Evolutionary conservation across 805 yeast genomes (phyloP), one percentile per base, ranked within the genome.

Genomic region (Barnettozyma botsteinii): DNA sequence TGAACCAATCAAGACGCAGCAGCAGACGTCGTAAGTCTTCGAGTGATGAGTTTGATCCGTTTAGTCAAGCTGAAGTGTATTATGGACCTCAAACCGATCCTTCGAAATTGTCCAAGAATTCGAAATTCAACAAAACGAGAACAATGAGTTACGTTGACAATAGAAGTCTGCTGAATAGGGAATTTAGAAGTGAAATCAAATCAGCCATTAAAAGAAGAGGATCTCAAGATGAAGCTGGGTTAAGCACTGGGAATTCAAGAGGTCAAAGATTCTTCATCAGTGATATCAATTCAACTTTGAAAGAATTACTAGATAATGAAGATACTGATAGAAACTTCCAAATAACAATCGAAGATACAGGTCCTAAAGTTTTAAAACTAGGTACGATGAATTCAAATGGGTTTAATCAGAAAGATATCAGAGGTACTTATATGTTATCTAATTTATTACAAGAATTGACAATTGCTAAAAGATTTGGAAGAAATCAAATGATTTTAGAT

Each of bases 311-410:
- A 42, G 72, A 69, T 23, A 77, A 73, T 49, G 96, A 88, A 58
- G 96, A 88, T 57, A 87, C 96, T 3, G 95, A 89, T 61, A 69
- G 71, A 38, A 81, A 89, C 57, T 79, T 63, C 58, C 96, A 89
- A 60, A 88, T 85, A 55, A 85, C 95, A 7, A 79, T 85, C 35
- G 94, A 85, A 51, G 94, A 85, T 55, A 75, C 76, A 3, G 94
- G 94, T 1, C 93, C 94, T 4, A 85, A 85, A 56, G 86, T 81
- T n/a, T 64, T 85, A 43, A 73, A 75, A 50, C 66, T 85, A 12
- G 93, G 93, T 8, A 86, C 97, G 3, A 86, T 81, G 27, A 84
- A 85, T 56, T 86, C 95, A 4, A 77, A 79, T 52, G 97, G 96
- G 2, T 85, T 64, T 63, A 79, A 76, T 28, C 80, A 75, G 50